Base-by-base conservation (phyloP, 2,329 filamentous ascomycete species). In the Aspergillus sergii region DNA sequence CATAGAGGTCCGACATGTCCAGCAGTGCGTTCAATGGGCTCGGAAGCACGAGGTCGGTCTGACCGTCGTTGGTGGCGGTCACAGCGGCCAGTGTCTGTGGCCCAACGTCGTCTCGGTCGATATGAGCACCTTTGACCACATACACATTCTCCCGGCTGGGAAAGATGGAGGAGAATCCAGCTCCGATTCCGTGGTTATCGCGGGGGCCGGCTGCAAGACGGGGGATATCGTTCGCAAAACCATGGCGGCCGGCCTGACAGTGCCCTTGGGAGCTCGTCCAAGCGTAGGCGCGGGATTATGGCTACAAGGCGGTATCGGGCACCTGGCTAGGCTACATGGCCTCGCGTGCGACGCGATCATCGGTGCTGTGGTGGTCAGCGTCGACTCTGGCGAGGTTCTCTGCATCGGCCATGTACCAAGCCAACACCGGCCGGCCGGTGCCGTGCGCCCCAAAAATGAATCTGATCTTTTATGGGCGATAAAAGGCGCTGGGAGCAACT, bases 291-390 rank as follows among this genome's bases (percentile, higher is more conserved):
- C 85, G 0, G 88, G 88, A 0, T 67, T 87, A 16, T 89, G 86
- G 86, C 77, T 90, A 54, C 87, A 90, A 77, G 88, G 88, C 46
- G 87, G 88, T 58, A 87, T 90, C 56, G 87, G 87, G 2, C 86
- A 89, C 66, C 76, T 88, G n/a, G 69, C 83, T 41, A 79, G 87
- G 62, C 60, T 80, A 10, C 73, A 87, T 65, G 87, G 88, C 1
- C 85, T 90, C 14, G 65, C 86, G 3, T 89, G 85, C 66, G 87
- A 90, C 66, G 72, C 82, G 51, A 84, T 90, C 53, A 72, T 89
- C n/a, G 87, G 88, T 65, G 87, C 84, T 23, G 81, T 89, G 2
- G 14, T 89, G 30, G 82, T 89, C 72, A 83, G 82, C 66, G 80
- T 86, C 59, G 70, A 76, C 0, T 81, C 82, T 41, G 77, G 82